phyloP scores from a whole-genome alignment of 345 rosid genomes.

The Hibiscus mutabilis region DNA sequence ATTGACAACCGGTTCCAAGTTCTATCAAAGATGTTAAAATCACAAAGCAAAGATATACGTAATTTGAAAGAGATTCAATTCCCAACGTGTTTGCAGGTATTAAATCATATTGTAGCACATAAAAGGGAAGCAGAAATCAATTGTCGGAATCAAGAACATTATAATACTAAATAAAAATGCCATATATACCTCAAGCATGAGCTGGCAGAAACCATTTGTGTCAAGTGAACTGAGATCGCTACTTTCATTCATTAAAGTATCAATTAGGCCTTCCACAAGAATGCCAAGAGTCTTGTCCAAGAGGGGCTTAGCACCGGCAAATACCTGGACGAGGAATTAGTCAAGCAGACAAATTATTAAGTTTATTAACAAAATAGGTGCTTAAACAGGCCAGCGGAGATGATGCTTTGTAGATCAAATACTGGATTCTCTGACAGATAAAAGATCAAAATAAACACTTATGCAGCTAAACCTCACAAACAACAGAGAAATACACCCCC shows the following conservation, averaged over 20 bases:
- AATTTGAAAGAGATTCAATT: background rate
- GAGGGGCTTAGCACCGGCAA: constrained; percentile 91
- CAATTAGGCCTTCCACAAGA: constrained; percentile 91
- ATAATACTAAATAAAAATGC: constrained; percentile 3
- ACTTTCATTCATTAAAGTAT: constrained; percentile 67
- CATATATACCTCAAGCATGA: constrained; percentile 84
- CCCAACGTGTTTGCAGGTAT: background rate
- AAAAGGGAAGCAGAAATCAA: background rate
- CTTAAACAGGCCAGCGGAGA: background rate
- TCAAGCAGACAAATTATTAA: background rate
- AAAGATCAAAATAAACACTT: background rate
- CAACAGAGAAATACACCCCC: background rate
- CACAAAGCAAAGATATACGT: background rate
- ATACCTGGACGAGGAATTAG: constrained; percentile 49
- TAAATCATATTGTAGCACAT: background rate
- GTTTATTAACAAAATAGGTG: background rate
- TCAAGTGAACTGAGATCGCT: constrained; percentile 64
- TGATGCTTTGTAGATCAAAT: background rate
- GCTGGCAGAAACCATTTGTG: constrained; percentile 94
- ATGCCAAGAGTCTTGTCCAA: constrained; percentile 89
- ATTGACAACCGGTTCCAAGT: background rate
- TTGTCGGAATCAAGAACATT: background rate
- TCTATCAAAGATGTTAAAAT: background rate
- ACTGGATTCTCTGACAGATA: background rate
- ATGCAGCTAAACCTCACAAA: background rate